Conservation (phyloP, 129 eudicot genomes). For the Lactuca saligna region DNA sequence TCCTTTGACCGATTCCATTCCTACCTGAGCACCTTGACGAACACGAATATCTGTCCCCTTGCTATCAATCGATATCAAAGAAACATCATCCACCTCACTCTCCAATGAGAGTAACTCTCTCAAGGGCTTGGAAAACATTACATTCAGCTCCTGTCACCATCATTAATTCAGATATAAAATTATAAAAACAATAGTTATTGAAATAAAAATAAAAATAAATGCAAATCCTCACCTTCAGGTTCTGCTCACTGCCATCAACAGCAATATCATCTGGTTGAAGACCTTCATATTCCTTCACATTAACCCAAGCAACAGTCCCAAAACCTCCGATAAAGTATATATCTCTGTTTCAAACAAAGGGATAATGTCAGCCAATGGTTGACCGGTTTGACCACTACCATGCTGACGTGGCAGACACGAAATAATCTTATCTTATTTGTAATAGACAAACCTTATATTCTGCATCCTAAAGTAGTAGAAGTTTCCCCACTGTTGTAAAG, state of each 20-base stretch:
- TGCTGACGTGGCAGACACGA: background rate
- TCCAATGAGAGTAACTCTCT: conserved; percentile 76
- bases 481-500: conserved; percentile 99
- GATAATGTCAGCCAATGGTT: background rate
- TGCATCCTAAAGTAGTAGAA: conserved; percentile 97
- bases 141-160: conserved; percentile 71
- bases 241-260: conserved; percentile 93
- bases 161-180: background rate
- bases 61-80: conserved; percentile 94
- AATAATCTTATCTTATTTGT: background rate
- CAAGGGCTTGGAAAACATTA: conserved; percentile 80
- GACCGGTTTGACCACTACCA: background rate
- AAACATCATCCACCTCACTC: conserved; percentile 89
- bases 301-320: conserved; percentile 99
- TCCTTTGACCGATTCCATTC: background rate
- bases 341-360: conserved; percentile 48
- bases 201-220: background rate
- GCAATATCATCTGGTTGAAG: conserved; percentile 87
- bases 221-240: conserved; percentile 48
- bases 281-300: conserved; percentile 83
- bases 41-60: conserved; percentile 94
- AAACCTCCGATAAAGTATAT: conserved; percentile 98
- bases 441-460: conserved; percentile 64
- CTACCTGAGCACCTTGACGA: conserved; percentile 97
- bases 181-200: conserved; percentile 1